Evolutionary conservation across 805 yeast genomes (phyloP).

Genomic region (Pichia nakasei): DNA sequence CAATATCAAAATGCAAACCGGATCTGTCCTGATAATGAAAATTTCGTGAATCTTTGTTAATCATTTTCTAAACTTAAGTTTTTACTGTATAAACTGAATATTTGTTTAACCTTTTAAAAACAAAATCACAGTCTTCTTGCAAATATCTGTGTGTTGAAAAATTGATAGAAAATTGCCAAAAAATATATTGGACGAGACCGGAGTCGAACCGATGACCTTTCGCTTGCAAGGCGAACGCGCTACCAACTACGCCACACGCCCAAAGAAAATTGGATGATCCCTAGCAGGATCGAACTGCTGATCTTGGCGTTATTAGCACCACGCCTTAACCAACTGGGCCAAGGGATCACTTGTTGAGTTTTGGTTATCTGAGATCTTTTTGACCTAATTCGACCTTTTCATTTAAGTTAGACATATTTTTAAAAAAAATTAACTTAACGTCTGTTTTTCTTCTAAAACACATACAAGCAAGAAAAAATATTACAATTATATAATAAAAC

Average conservation of each 20-base stretch:
- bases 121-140: not conserved
- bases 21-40: not conserved
- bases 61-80: too few relatives aligned
- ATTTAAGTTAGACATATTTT: too few relatives aligned
- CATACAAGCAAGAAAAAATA: too few relatives aligned
- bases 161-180: slow-evolving; percentile 14
- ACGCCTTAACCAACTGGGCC: slow-evolving; percentile 40
- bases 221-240: slow-evolving; percentile 77
- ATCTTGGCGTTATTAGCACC: slow-evolving; percentile 45
- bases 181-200: slow-evolving; percentile 52
- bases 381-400: too few relatives aligned
- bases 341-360: slow-evolving; percentile 22
- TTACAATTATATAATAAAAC: too few relatives aligned
- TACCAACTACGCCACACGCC: slow-evolving; percentile 79
- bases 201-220: slow-evolving; percentile 75
- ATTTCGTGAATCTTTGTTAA: not conserved
- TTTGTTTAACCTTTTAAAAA: too few relatives aligned
- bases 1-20: not conserved
- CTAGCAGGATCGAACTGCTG: slow-evolving; percentile 87
- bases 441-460: too few relatives aligned
- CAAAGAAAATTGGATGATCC: slow-evolving; percentile 49
- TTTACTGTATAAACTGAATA: too few relatives aligned
- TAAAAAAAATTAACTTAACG: too few relatives aligned
- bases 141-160: too few relatives aligned
- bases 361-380: too few relatives aligned